A percentile compares a stretch with the other conserved stretches of the same genome.
These are phyloP conservation scores for Coemansia sp. DNA, from an alignment of 192 early-diverging fungal species.

Conservation along the genomic window DNA sequence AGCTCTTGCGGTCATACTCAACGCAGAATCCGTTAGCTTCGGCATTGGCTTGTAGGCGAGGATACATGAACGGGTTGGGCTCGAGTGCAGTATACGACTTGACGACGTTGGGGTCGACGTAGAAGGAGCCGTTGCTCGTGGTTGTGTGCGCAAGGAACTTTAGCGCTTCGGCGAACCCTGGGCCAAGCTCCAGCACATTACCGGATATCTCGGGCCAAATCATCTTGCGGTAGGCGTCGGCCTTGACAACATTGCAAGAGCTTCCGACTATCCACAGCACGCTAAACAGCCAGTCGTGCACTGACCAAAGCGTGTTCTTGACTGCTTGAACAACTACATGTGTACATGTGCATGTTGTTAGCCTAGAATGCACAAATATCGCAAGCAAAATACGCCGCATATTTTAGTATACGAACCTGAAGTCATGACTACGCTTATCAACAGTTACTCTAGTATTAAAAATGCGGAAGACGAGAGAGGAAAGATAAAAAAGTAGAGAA, in stretches of 20 bases:
- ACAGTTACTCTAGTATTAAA: too few species aligned
- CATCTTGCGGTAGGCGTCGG: constrained; percentile 35
- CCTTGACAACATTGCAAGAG: constrained; percentile 33
- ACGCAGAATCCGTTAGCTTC: constrained; percentile 41
- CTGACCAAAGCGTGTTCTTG: not conserved
- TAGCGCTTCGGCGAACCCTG: constrained; percentile 39
- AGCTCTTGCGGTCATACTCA: constrained; percentile 23
- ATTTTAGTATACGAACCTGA: too few species aligned
- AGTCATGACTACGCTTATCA: not conserved
- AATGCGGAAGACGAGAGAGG: too few species aligned
- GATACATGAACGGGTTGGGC: constrained; percentile 46
- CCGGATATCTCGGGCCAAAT: constrained; percentile 43
- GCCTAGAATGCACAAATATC: too few species aligned
- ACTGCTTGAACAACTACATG: not conserved
- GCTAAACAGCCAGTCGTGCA: constrained; percentile 40
- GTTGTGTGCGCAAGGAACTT: constrained; percentile 36
- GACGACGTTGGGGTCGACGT: constrained; percentile 24
- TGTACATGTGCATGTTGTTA: too few species aligned
- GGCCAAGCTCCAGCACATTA: constrained; percentile 47
- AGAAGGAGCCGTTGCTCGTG: constrained; percentile 17
- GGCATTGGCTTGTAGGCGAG: constrained; percentile 27
- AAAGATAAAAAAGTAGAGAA: too few species aligned
- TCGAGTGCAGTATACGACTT: constrained; percentile 44
- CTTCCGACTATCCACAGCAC: constrained; percentile 32
- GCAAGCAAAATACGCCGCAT: too few species aligned